Conservation (phyloP, 805 yeast species). For the Saturnispora ahearnii region DNA sequence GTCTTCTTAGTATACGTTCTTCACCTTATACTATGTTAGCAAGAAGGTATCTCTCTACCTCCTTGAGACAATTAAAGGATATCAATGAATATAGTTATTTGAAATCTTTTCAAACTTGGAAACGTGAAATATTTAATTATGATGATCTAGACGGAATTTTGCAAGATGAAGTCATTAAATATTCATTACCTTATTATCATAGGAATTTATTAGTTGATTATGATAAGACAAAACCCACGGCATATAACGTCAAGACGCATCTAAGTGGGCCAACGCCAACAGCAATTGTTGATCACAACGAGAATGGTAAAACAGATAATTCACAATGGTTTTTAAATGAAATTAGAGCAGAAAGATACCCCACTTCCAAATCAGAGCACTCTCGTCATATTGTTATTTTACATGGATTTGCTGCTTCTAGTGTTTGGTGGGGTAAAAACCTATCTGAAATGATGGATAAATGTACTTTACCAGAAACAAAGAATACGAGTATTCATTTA, state of each 20-base stretch:
- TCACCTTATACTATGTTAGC: neutral
- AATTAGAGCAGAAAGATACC: conserved; percentile 18
- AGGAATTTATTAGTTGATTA: conserved; percentile 8
- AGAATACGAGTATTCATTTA: conserved; percentile 15
- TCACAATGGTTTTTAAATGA: conserved; percentile 21
- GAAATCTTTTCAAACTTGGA: conserved; percentile 22
- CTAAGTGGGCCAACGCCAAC: conserved; percentile 7
- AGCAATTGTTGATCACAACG: conserved; percentile 7
- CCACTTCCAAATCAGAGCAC: neutral
- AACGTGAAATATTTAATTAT: conserved; percentile 12
- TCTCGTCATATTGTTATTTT: conserved; percentile 37
- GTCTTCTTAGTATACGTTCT: neutral
- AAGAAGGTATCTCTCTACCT: neutral
- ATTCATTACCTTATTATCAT: conserved; percentile 23
- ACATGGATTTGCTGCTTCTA: conserved; percentile 51
- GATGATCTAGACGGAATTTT: conserved; percentile 17
- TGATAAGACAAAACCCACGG: conserved; percentile 10
- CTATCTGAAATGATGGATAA: conserved; percentile 34
- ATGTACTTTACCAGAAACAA: conserved; percentile 12
- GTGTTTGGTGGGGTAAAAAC: conserved; percentile 49
- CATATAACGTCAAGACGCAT: conserved; percentile 15
- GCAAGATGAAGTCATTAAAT: conserved; percentile 19
- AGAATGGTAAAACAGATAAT: conserved; percentile 7
- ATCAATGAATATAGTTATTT: neutral
- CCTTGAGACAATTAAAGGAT: neutral